These are phyloP conservation scores for Yamadazyma endophytica DNA, from an alignment of 805 yeast genomes.

Conservation along the genomic window DNA sequence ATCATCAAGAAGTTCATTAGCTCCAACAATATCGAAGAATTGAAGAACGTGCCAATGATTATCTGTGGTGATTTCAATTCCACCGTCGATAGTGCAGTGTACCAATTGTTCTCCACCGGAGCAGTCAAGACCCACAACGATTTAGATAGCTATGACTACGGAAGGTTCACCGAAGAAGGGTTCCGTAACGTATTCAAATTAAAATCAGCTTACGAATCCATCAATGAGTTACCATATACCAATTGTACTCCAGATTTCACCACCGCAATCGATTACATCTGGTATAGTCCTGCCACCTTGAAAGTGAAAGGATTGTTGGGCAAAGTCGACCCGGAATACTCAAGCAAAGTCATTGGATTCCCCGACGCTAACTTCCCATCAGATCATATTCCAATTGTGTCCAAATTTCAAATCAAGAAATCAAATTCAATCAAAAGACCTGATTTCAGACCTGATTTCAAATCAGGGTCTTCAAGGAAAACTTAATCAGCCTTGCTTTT, in stretches of 20 bases:
- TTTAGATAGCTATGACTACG: constrained; percentile 83
- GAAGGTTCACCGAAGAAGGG: constrained; percentile 85
- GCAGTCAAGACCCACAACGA: constrained; percentile 75
- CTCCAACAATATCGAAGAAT: constrained; percentile 43
- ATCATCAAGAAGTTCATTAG: constrained; percentile 49
- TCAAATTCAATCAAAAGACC: constrained; percentile 28
- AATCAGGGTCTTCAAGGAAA: constrained; percentile 37
- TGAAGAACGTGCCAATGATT: constrained; percentile 66
- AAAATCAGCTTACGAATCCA: constrained; percentile 77
- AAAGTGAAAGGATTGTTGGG: constrained; percentile 86
- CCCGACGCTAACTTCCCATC: constrained; percentile 94
- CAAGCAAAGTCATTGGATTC: constrained; percentile 76
- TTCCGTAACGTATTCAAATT: constrained; percentile 76
- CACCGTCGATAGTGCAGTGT: constrained; percentile 81
- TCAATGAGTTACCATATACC: constrained; percentile 91
- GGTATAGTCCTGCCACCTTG: constrained; percentile 83
- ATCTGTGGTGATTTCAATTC: constrained; percentile 97
- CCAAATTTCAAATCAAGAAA: constrained; percentile 70
- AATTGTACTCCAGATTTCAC: constrained; percentile 92
- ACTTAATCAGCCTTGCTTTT: constrained; percentile 18
- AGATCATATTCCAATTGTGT: constrained; percentile 86
- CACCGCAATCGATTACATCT: constrained; percentile 89
- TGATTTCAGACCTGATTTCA: constrained; percentile 44
- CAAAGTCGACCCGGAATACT: constrained; percentile 73
- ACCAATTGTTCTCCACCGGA: constrained; percentile 82